Base-by-base conservation (phyloP, 495 filamentous ascomycete species). In the Cairneyella variabilis region DNA sequence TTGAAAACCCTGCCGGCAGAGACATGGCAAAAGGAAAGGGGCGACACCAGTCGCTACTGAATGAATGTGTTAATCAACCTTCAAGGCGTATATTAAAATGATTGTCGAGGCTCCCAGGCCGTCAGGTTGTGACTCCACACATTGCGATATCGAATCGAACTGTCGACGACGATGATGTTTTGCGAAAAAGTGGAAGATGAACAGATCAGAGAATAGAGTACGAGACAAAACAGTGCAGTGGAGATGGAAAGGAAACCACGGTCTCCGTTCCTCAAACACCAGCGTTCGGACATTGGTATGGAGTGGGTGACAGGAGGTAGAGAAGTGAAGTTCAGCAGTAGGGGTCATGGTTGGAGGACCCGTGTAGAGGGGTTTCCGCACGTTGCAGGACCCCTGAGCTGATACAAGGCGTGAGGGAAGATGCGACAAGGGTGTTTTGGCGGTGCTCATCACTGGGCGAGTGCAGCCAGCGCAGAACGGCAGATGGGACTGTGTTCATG, bases 1-100 rank as follows among this genome's bases (percentile, higher is more conserved):
- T 64, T 25, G 60, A 69, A n/a, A 65, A 69, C 56, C 69, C 67
- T 62, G 64, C 53, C 46, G 67, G 70, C 63, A 69, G 65, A 43
- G 65, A 63, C 63, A 61, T 65, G 44, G 45, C 41, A 42, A 62
- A 54, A 53, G 36, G 18, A 32, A 44, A 20, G 53, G 48, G 45
- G 53, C 60, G 57, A 60, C 50, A 52, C 41, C 43, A 53, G 54
- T 49, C 57, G 58, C 59, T 54, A 32, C 44, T 17, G 23, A 53
- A 48, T 45, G 38, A 52, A 59, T 30, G 54, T 48, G 49, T 14
- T 44, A 37, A 51, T 60, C 47, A 57, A 57, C 32, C 44, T 38
- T 54, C 45, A 59, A 55, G 54, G 56, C 42, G 51, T 38, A 38
- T 32, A 41, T n/a, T n/a, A n/a, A n/a, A n/a, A n/a, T n/a, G 34